A percentile compares a stretch with the other conserved stretches of the same genome.
Evolutionary conservation across 2,329 filamentous ascomycete species (phyloP).

Genomic region (Trichoderma atrobrunneum): DNA sequence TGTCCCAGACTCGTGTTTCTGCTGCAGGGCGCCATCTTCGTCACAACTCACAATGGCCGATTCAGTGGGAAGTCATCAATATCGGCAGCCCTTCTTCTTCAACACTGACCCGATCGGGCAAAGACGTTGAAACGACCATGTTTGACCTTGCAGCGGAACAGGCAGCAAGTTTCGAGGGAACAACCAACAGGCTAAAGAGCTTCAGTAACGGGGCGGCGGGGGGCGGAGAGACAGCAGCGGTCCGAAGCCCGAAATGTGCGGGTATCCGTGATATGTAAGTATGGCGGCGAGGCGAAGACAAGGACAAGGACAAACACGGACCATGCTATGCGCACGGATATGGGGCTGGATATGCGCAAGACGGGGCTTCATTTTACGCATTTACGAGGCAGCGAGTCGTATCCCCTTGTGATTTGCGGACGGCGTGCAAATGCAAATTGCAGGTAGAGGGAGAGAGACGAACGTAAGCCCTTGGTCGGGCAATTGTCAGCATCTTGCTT

Average conservation of each 20-base stretch:
- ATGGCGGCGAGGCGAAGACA: neutral
- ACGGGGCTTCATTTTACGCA: neutral
- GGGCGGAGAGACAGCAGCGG: neutral
- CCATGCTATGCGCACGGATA: neutral
- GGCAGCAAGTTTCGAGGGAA: conserved; percentile 25
- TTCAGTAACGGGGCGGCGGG: neutral
- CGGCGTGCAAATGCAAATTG: neutral
- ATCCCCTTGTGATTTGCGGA: neutral
- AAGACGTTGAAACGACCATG: conserved; percentile 6
- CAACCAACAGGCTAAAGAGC: conserved; percentile 18
- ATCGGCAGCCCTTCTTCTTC: neutral
- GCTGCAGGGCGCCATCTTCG: neutral
- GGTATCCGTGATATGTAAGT: conserved; percentile 1
- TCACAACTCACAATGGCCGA: conserved; percentile 12
- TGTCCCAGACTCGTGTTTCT: neutral
- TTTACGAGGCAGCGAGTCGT: neutral
- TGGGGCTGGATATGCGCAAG: neutral
- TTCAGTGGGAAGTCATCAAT: neutral
- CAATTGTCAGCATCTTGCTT: conserved; percentile 17
- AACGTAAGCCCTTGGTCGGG: conserved; percentile 6
- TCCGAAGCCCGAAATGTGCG: neutral
- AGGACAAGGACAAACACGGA: neutral
- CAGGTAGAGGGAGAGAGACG: neutral
- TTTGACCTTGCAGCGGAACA: neutral
- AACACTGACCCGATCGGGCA: conserved; percentile 2